Evolutionary conservation across 192 early-diverging fungal genomes (phyloP), one percentile per base, ranked within the genome.

Genomic region (Entomortierella chlamydospora): DNA sequence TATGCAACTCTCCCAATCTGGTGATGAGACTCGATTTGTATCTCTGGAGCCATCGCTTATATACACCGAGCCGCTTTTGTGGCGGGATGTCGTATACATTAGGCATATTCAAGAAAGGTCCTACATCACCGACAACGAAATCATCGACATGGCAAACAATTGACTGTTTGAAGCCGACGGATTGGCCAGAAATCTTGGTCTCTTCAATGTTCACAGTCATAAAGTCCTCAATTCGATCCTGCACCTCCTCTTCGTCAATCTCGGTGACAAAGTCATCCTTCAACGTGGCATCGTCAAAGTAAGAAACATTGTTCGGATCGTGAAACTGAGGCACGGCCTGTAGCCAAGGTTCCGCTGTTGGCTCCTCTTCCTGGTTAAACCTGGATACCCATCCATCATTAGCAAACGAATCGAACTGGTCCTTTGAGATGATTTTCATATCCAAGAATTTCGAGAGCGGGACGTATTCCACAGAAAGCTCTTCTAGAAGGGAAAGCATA

Each of bases 181-280:
- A 25, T 6, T 59, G 15, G 1, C 79, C 79, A 1, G 30, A 61
- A 2, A 70, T 57, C 41, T 42, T 54, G 30, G 34, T 29, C 10
- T 72, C 66, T 25, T 67, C 71, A 37, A 81, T 72, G 25, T 68
- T 59, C 4, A 70, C 70, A n/a, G 64, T 81, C 45, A 61, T 83
- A 47, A 82, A 89, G 25, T 87, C 81, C 17, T 82, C 74, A 3
- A 72, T 57, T 9, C 82, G 61, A 9, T 84, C 85, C 20, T 82
- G 26, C 1, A 85, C 25, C 6, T 85, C 79, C 11, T 89, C 88
- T 26, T 86, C 85, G 47, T 87, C 88, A 43, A 87, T 78, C 22
- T 86, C 85, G 15, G 72, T 60, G 4, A 82, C 81, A 41, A 84
- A 72, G 15, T 81, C 74, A 12, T 83, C 83, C 42, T 53, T 47